Evolutionary conservation across 352 stramenopile genomes (phyloP).

Genomic region (Thalassiosira exigua): DNA sequence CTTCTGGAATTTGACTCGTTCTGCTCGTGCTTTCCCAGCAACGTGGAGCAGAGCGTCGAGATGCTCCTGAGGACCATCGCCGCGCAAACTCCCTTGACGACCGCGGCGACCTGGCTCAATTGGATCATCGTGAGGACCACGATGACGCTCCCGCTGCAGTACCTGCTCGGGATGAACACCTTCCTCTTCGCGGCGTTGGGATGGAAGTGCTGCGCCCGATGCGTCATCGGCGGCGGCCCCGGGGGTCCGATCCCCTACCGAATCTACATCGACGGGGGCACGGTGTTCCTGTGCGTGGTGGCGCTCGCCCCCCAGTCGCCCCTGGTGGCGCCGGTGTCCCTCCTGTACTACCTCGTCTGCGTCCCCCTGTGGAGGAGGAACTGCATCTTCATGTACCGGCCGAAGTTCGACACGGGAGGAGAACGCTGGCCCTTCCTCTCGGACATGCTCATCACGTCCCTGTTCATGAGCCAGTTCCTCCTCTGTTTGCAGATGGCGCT

Average conservation of each 20-base stretch:
- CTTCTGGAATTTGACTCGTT: not conserved
- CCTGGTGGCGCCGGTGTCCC: constrained; percentile 67
- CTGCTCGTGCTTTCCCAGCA: constrained; percentile 13
- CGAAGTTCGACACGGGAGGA: constrained; percentile 78
- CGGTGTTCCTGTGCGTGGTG: constrained; percentile 79
- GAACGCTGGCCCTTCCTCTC: constrained; percentile 81
- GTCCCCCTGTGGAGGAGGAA: constrained; percentile 75
- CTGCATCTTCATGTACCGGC: constrained; percentile 80
- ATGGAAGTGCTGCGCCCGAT: constrained; percentile 70
- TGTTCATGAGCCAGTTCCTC: constrained; percentile 77
- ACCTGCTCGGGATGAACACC: constrained; percentile 80
- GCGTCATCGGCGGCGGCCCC: constrained; percentile 56
- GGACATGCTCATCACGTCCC: constrained; percentile 73
- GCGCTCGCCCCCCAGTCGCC: constrained; percentile 74
- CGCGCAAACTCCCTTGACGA: constrained; percentile 42
- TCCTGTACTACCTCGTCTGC: constrained; percentile 79
- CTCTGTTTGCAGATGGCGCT: constrained; percentile 69
- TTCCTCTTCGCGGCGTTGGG: constrained; percentile 75
- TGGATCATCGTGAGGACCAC: constrained; percentile 82
- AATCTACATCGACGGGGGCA: constrained; percentile 82
- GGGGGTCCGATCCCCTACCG: constrained; percentile 80
- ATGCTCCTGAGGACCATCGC: constrained; percentile 48
- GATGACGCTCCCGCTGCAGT: constrained; percentile 76
- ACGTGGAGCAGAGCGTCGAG: constrained; percentile 47
- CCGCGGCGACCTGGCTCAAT: constrained; percentile 81